These are phyloP conservation scores for Mycena vitilis DNA, from an alignment of 768 basidiomycete species.

Conservation along the genomic window DNA sequence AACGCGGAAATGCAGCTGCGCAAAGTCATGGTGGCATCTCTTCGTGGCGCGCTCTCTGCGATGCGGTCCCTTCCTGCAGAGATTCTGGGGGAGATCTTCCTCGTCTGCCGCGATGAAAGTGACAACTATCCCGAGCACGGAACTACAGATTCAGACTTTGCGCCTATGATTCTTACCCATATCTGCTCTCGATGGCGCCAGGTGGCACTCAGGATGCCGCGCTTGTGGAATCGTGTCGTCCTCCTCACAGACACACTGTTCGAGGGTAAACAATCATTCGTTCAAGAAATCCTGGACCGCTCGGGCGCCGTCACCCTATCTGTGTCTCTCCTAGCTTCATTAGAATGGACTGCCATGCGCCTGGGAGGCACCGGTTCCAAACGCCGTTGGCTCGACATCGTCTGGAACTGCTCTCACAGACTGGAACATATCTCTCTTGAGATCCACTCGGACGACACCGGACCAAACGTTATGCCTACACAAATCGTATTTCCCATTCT, in stretches of 20 bases:
- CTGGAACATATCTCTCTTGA: background rate
- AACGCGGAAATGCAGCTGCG: no score
- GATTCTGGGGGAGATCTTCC: conserved; percentile 3
- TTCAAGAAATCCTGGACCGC: background rate
- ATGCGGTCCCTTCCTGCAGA: background rate
- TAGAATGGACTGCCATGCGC: background rate
- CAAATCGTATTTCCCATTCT: background rate
- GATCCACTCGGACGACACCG: background rate
- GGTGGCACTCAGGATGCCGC: background rate
- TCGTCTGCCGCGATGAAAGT: conserved; percentile 2
- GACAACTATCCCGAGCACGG: background rate
- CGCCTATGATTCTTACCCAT: conserved; percentile 5
- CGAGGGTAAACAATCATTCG: background rate
- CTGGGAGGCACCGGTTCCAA: background rate
- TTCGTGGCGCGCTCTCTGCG: background rate
- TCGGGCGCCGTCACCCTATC: background rate
- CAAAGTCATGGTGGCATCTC: background rate
- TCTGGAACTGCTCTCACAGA: background rate
- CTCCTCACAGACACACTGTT: background rate
- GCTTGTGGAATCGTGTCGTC: background rate
- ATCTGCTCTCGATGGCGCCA: conserved; percentile 7
- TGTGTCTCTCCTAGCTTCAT: background rate
- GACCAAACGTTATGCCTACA: background rate
- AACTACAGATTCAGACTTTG: background rate
- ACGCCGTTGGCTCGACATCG: background rate